A percentile compares a stretch with the other conserved stretches of the same genome.
Evolutionary conservation across 2,329 filamentous ascomycete genomes (phyloP).

Genomic region (Trichophyton simii): DNA sequence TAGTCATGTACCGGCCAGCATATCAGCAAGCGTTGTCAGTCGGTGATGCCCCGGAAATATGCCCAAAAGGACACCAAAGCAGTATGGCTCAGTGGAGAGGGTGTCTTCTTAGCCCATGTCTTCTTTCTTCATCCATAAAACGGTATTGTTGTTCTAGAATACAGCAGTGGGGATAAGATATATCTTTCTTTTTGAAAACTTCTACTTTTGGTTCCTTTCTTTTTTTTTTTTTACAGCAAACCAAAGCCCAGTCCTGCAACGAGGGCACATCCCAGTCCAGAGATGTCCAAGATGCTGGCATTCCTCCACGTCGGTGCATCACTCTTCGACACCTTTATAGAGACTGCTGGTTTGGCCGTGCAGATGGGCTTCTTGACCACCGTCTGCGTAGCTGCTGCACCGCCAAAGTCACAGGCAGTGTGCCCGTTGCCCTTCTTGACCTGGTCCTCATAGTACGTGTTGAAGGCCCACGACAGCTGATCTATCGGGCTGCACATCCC

Average conservation of each 20-base stretch:
- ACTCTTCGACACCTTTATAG: slow-evolving; percentile 19
- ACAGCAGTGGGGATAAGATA: neutral
- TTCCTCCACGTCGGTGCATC: slow-evolving; percentile 18
- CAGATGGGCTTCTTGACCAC: slow-evolving; percentile 17
- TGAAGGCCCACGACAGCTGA: slow-evolving; percentile 33
- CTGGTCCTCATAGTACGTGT: slow-evolving; percentile 34
- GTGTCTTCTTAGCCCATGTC: too few relatives aligned
- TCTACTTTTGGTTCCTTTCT: too few relatives aligned
- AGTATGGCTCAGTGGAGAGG: too few relatives aligned
- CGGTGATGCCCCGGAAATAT: too few relatives aligned
- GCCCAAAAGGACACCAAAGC: too few relatives aligned
- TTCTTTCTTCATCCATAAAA: too few relatives aligned
- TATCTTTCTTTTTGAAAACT: neutral
- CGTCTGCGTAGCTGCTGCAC: slow-evolving; percentile 27
- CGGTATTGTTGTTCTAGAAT: neutral
- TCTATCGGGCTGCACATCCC: slow-evolving; percentile 33
- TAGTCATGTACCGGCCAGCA: too few relatives aligned
- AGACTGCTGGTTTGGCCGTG: slow-evolving; percentile 17
- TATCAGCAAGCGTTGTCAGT: too few relatives aligned
- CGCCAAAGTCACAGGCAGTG: slow-evolving; percentile 33
- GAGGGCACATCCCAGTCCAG: slow-evolving; percentile 30
- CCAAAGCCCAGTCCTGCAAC: slow-evolving; percentile 36
- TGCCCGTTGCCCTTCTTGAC: slow-evolving; percentile 20
- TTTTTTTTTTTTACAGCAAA: slow-evolving; percentile 27
- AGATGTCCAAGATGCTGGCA: slow-evolving; percentile 28